A percentile compares a stretch with the other conserved stretches of the same genome.
phyloP scores from a whole-genome alignment of 257 asterid species.

The Capsicum chinense region DNA sequence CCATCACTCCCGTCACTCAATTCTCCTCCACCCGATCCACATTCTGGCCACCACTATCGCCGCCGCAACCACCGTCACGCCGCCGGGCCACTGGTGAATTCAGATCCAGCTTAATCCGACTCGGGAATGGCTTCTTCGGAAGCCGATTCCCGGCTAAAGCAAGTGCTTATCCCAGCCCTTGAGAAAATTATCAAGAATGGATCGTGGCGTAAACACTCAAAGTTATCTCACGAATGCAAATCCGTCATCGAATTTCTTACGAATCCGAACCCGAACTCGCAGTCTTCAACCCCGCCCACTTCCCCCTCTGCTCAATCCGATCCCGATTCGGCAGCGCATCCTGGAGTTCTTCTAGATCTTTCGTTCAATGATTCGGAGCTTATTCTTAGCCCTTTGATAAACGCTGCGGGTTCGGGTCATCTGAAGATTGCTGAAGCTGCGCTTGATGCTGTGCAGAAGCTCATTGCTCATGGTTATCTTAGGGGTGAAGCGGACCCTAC shows the following conservation, averaged over 20 bases:
- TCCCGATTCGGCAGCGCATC: slow-evolving; percentile 47
- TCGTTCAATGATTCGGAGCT: slow-evolving; percentile 74
- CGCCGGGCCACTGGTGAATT: background rate
- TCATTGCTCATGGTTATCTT: slow-evolving; percentile 83
- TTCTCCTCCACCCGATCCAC: slow-evolving; percentile 23
- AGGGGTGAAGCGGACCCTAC: slow-evolving; percentile 86
- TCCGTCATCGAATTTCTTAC: slow-evolving; percentile 74
- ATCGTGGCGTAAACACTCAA: slow-evolving; percentile 95
- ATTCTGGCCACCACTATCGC: background rate
- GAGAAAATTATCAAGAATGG: slow-evolving; percentile 87
- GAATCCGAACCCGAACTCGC: background rate
- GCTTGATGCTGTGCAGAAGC: slow-evolving; percentile 87
- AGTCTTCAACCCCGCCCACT: slow-evolving; percentile 51
- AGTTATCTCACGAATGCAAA: slow-evolving; percentile 87
- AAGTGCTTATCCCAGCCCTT: slow-evolving; percentile 74
- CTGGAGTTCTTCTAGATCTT: slow-evolving; percentile 81
- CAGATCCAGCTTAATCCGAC: slow-evolving; percentile 36
- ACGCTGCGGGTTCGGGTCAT: slow-evolving; percentile 66
- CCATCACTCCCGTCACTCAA: slow-evolving; percentile 18
- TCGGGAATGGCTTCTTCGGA: slow-evolving; percentile 95
- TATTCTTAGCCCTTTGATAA: slow-evolving; percentile 74
- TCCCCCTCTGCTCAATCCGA: slow-evolving; percentile 58
- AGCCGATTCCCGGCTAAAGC: slow-evolving; percentile 90
- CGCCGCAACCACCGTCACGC: slow-evolving; percentile 12
- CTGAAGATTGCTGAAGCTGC: slow-evolving; percentile 87